These are phyloP conservation scores for Globisporangium uncinulatum DNA, from an alignment of 352 stramenopile genomes.

Conservation along the genomic window DNA sequence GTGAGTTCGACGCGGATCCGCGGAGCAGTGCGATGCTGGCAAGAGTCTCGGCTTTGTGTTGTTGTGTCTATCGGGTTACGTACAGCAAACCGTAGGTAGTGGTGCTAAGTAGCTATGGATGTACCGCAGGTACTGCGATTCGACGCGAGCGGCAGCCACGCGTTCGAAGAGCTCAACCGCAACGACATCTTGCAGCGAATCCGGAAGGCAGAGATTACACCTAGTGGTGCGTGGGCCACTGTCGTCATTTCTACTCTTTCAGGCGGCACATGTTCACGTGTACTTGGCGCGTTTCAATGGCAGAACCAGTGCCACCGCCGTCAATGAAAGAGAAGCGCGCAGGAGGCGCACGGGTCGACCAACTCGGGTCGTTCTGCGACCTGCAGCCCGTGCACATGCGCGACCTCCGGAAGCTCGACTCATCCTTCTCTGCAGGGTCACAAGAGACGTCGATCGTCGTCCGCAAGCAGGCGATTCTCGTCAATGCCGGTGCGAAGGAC, in stretches of 20 bases:
- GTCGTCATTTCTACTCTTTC: background rate
- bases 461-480: constrained; percentile 36
- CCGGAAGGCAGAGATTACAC: constrained; percentile 15
- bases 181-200: constrained; percentile 27
- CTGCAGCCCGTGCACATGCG: constrained; percentile 46
- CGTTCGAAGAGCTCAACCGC: constrained; percentile 22
- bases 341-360: constrained; percentile 5
- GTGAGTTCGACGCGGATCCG: constrained; percentile 7
- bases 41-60: background rate
- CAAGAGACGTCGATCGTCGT: constrained; percentile 38
- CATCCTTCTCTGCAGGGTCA: constrained; percentile 46
- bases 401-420: constrained; percentile 66
- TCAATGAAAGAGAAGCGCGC: constrained; percentile 10
- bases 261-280: background rate
- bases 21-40: constrained; percentile 20
- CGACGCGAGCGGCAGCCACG: constrained; percentile 19
- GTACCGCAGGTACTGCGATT: constrained; percentile 19
- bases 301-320: background rate
- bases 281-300: background rate
- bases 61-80: background rate
- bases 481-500: constrained; percentile 29
- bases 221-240: constrained; percentile 4
- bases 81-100: no score
- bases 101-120: background rate
- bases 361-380: constrained; percentile 17